Base-by-base conservation (phyloP, 169 alveolate species). In the Miamiensis avidus region DNA sequence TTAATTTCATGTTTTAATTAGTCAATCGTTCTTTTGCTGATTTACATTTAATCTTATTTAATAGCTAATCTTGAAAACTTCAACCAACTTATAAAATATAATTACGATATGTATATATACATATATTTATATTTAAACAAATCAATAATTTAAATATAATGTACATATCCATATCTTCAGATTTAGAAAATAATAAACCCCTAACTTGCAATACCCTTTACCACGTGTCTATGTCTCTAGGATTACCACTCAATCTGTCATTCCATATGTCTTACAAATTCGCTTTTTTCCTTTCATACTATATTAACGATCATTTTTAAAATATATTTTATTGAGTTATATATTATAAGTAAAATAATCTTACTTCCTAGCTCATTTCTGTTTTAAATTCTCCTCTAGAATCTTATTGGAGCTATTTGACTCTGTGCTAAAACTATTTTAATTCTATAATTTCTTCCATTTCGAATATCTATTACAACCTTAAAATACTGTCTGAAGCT, bases 371-470 rank as follows among this genome's bases (percentile, higher is more conserved):
- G 89, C 83, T 72, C 86, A 87, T 34, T 83, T 75, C 85, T 78
- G 69, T 49, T 49, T 49, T 49, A 83, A 69, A 97, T 87, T 30
- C 89, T 32, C 77, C 95, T 88, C 97, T 98, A 94, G 83, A 89
- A 76, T 73, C 90, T 74, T 30, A 91, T 49, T 85, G 93, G 84
- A 85, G 92, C 91, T 74, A 89, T 86, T 78, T 92, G 84, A 82
- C 93, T 91, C 84, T 84, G 74, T 72, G 81, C 79, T 92, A 95
- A 83, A 88, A 85, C 86, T 83, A 34, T 81, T 95, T 94, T 78
- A 91, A 93, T 69, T 94, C 96, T 26, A 97, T 95, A n/a, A 96
- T 91, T 91, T 97, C 98, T 84, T 97, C 98, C 84, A 96, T 89
- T 86, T 95, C 97, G 64, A 94, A 94, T 29, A 96, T 89, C 75